These are phyloP conservation scores for Candida glucosophila DNA, from an alignment of 1,139 yeast species.

Conservation along the genomic window DNA sequence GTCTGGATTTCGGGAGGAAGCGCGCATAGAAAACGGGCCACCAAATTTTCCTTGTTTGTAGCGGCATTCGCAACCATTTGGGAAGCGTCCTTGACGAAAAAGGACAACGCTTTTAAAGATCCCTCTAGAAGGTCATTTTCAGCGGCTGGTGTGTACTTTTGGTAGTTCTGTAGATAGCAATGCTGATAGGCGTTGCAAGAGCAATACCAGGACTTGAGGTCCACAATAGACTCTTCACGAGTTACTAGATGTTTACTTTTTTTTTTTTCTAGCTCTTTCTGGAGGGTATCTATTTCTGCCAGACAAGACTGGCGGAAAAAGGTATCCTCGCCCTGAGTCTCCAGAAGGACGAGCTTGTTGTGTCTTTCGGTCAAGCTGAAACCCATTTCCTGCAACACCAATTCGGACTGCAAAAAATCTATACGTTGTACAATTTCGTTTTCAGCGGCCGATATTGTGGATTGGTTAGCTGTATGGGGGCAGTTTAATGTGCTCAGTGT, in stretches of 20 bases:
- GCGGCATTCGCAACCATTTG: neutral
- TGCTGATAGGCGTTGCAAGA: slow-evolving; percentile 22
- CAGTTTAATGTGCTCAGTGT: neutral
- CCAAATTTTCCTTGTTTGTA: neutral
- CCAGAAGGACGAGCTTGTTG: neutral
- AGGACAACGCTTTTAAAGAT: too few relatives aligned
- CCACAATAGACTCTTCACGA: slow-evolving; percentile 13
- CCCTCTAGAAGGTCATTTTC: too few relatives aligned
- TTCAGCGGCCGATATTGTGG: slow-evolving; percentile 2
- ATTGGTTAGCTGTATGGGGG: slow-evolving; percentile 1
- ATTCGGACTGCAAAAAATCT: neutral
- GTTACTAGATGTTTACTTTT: too few relatives aligned
- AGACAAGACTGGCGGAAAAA: too few relatives aligned
- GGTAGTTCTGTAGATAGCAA: slow-evolving; percentile 7
- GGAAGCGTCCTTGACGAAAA: too few relatives aligned
- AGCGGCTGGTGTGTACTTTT: slow-evolving; percentile 1
- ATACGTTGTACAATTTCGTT: slow-evolving; percentile 1
- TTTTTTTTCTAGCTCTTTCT: slow-evolving; percentile 1
- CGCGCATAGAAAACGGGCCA: slow-evolving; percentile 1
- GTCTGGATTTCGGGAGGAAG: slow-evolving; percentile 5
- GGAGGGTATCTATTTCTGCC: too few relatives aligned
- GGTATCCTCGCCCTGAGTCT: neutral
- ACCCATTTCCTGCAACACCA: neutral
- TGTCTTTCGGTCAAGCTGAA: too few relatives aligned
- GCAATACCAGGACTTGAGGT: slow-evolving; percentile 31